These are phyloP conservation scores for Lycium barbarum DNA, from an alignment of 257 asterid species.

Conservation along the genomic window DNA sequence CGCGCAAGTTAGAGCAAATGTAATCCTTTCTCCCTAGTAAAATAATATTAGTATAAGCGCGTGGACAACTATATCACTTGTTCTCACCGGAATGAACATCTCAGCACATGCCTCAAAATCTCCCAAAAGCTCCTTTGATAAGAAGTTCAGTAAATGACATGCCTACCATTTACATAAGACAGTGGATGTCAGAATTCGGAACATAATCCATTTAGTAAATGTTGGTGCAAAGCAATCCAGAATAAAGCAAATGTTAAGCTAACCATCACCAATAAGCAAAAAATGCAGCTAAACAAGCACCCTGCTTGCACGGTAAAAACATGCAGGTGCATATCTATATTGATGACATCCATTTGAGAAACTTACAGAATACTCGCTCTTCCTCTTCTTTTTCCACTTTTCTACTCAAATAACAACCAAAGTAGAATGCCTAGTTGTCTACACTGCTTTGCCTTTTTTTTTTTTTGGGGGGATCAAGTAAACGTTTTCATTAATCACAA, in stretches of 20 bases:
- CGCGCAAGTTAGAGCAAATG: neutral
- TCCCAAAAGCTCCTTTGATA: slow-evolving; percentile 96
- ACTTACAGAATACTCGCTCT: neutral
- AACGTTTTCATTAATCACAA: too few relatives aligned
- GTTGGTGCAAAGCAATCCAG: neutral
- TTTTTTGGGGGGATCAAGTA: too few relatives aligned
- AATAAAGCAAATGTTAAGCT: neutral
- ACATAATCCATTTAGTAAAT: slow-evolving; percentile 15
- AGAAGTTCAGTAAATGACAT: slow-evolving; percentile 82
- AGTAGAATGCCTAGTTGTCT: neutral
- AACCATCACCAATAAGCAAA: slow-evolving; percentile 3
- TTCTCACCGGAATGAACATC: slow-evolving; percentile 94
- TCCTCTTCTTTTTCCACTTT: slow-evolving; percentile 15
- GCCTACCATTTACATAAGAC: slow-evolving; percentile 51
- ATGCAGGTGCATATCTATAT: neutral
- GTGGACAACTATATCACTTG: slow-evolving; percentile 30
- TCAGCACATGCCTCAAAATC: slow-evolving; percentile 99
- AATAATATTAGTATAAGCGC: slow-evolving; percentile 36
- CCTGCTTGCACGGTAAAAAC: neutral
- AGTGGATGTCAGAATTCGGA: neutral
- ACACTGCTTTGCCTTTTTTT: neutral
- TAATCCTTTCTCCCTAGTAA: neutral
- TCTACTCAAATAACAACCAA: neutral
- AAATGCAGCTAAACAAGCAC: neutral
- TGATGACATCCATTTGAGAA: neutral